A percentile compares a stretch with the other conserved stretches of the same genome.
Conservation (phyloP, 768 basidiomycete species). For the Lentinula guzmanii region DNA sequence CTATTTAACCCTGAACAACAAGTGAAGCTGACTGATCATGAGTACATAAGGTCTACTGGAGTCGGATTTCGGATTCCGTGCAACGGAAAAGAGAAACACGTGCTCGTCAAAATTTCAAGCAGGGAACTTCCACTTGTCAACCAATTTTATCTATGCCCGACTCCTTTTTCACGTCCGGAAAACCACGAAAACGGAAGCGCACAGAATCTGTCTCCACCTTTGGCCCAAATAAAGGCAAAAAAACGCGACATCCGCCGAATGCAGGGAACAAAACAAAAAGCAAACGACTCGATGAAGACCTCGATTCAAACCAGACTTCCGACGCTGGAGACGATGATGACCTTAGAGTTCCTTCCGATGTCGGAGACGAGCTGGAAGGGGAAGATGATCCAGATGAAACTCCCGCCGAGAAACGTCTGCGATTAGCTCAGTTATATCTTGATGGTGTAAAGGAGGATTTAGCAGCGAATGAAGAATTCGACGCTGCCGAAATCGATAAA, state of each 20-base stretch:
- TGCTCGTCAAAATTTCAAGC: neutral
- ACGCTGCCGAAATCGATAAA: constrained; percentile 93
- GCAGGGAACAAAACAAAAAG: neutral
- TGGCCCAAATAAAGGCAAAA: constrained; percentile 22
- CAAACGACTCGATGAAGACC: constrained; percentile 48
- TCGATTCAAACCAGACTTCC: constrained; percentile 55
- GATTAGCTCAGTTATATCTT: constrained; percentile 88
- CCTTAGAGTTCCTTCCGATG: constrained; percentile 34
- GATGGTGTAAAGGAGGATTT: constrained; percentile 65
- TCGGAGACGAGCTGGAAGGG: constrained; percentile 42
- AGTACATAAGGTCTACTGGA: too few relatives aligned
- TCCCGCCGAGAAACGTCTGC: constrained; percentile 85
- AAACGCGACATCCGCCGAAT: constrained; percentile 17
- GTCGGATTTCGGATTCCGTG: neutral
- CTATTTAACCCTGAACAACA: too few relatives aligned
- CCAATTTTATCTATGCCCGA: constrained; percentile 57
- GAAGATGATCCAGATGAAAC: constrained; percentile 89
- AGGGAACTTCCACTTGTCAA: neutral
- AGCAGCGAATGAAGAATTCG: constrained; percentile 75
- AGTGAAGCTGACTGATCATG: too few relatives aligned
- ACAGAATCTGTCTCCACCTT: constrained; percentile 22
- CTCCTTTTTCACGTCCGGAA: constrained; percentile 68
- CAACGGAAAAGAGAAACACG: neutral
- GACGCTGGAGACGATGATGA: constrained; percentile 71
- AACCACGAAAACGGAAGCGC: constrained; percentile 60